These are phyloP conservation scores for Filobasidium uniguttulatum DNA, from an alignment of 1,284 basidiomycete genomes.

Conservation along the genomic window DNA sequence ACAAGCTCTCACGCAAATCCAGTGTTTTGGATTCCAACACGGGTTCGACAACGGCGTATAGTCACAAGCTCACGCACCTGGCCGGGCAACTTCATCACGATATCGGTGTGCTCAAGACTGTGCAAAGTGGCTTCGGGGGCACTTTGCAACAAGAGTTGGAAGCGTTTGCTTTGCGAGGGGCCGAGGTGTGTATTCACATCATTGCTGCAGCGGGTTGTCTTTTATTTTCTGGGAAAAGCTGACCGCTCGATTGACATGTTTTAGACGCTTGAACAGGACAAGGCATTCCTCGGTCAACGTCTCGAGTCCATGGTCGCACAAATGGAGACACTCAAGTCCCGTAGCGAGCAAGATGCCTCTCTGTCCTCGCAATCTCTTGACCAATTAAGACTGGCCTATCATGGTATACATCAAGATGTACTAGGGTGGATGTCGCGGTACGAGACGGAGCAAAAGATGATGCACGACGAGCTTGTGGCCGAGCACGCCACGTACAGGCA, in stretches of 20 bases:
- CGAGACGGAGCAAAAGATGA: no score
- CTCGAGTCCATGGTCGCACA: slow-evolving; percentile 8
- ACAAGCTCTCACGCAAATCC: slow-evolving; percentile 74
- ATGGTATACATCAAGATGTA: slow-evolving; percentile 46
- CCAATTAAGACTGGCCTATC: slow-evolving; percentile 43
- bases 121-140: slow-evolving; percentile 32
- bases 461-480: no score
- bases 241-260: slow-evolving; percentile 12
- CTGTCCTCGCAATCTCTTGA: no score
- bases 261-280: slow-evolving; percentile 14
- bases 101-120: slow-evolving; percentile 42
- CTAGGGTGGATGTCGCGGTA: no score
- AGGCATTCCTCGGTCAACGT: slow-evolving; percentile 6
- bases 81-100: slow-evolving; percentile 52
- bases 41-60: slow-evolving; percentile 50
- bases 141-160: slow-evolving; percentile 48
- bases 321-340: no score
- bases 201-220: slow-evolving; percentile 35
- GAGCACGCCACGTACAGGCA: no score
- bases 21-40: slow-evolving; percentile 52
- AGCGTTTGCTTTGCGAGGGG: slow-evolving; percentile 47
- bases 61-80: slow-evolving; percentile 45
- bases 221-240: no score
- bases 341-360: no score
- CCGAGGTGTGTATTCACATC: slow-evolving; percentile 23